Conservation (phyloP, 2,329 filamentous ascomycete genomes). For the Raffaelea ambrosiae region DNA sequence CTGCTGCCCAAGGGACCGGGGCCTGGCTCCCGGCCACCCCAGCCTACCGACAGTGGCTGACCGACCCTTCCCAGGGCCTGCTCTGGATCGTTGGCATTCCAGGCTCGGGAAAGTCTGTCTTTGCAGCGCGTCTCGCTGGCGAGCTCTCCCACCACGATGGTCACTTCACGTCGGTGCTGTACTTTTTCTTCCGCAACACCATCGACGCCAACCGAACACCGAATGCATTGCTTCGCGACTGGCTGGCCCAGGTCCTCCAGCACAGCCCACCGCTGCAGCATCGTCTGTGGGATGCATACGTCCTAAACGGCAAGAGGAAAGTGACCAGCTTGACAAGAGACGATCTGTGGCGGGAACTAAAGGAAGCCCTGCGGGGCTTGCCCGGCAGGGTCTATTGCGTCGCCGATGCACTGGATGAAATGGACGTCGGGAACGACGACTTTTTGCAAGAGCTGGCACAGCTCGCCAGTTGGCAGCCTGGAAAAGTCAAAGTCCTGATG, state of each 20-base stretch:
- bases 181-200: constrained; percentile 31
- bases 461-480: background rate
- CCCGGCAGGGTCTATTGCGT: constrained; percentile 1
- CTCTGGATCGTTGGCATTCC: constrained; percentile 28
- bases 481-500: background rate
- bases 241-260: constrained; percentile 22
- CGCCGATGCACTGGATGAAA: background rate
- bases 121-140: constrained; percentile 15
- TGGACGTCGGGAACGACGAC: constrained; percentile 15
- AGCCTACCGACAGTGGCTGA: constrained; percentile 16
- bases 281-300: background rate
- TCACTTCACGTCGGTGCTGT: constrained; percentile 20
- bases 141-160: constrained; percentile 15
- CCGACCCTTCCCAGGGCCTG: constrained; percentile 11
- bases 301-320: background rate
- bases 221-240: constrained; percentile 23
- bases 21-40: constrained; percentile 14
- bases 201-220: constrained; percentile 26
- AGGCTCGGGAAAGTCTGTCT: constrained; percentile 29
- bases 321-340: background rate
- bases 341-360: background rate
- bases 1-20: constrained; percentile 16
- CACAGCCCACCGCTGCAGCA: constrained; percentile 22
- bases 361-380: background rate
- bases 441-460: constrained; percentile 1